Evolutionary conservation across 148 eudicot genomes (phyloP), one percentile per base, ranked within the genome.

Genomic region (Nepenthes gracilis): DNA sequence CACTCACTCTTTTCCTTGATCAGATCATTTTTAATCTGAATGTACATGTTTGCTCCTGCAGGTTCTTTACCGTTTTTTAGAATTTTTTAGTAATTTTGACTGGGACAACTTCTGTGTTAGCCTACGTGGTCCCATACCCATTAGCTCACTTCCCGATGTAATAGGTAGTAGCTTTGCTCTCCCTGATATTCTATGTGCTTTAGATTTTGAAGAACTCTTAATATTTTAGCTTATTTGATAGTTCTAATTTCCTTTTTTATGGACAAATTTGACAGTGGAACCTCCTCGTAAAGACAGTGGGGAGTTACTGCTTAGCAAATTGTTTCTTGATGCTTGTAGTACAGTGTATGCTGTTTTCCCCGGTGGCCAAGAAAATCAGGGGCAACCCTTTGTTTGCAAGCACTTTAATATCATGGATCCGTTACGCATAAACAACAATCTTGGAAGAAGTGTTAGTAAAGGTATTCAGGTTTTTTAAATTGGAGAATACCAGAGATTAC

Each of bases 51-150:
- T 64, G 1, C 13, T 6, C 4, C 50, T 79, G 70, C 76, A 92
- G 97, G 96, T 92, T 52, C 94, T 92, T 55, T 92, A 81, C 64
- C 94, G 96, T 40, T 92, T 92, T 77, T 67, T 92, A 77, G 90
- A 85, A 68, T 92, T 92, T 74, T 92, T 92, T 64, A 88, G 97
- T 73, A 83, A 75, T 66, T 92, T 92, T 78, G 97, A 92, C 69
- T 92, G 97, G 97, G 97, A 78, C 47, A 83, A 78, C 54, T 92
- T 81, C 58, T 92, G 97, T 72, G 81, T 92, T 54, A 92, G 97
- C 77, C 70, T 92, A 49, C 77, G 90, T 83, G 97, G 97, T 61
- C 97, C 97, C 65, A 94, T 92, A 40, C 77, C 90, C 23, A 77
- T 88, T 55, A 71, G 76, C 61, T 83, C 90, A 55, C 94, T 92